Evolutionary conservation across 768 basidiomycete species (phyloP).

Genomic region (Lactarius deliciosus): DNA sequence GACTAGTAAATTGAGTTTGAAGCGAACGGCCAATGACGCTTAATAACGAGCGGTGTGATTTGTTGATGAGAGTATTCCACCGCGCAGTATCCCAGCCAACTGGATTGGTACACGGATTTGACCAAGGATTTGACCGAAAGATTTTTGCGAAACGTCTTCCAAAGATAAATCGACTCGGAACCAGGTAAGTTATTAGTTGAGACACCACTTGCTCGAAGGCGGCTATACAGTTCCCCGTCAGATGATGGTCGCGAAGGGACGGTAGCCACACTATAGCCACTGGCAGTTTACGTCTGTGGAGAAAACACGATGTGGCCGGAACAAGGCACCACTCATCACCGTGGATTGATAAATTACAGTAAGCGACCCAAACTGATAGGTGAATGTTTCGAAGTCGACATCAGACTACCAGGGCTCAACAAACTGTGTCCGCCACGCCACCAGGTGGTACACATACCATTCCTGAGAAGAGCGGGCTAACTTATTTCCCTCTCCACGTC

Average conservation of each 20-base stretch:
- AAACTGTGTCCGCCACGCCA: neutral
- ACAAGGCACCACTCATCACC: neutral
- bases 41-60: neutral
- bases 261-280: neutral
- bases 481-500: slow-evolving; percentile 20
- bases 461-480: neutral
- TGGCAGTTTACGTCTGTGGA: neutral
- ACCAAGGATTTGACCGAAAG: no score
- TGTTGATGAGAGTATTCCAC: neutral
- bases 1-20: neutral
- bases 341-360: neutral
- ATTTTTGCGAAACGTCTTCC: neutral
- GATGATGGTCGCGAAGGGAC: neutral
- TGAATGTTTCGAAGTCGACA: neutral
- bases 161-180: neutral
- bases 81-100: neutral
- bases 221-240: neutral
- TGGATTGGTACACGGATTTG: no score
- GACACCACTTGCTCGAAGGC: no score
- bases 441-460: neutral
- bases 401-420: neutral
- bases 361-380: neutral
- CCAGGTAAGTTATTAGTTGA: no score
- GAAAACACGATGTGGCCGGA: neutral
- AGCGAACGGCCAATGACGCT: neutral